Conservation (phyloP, 2,329 filamentous ascomycete genomes). For the Helotiales sp. region DNA sequence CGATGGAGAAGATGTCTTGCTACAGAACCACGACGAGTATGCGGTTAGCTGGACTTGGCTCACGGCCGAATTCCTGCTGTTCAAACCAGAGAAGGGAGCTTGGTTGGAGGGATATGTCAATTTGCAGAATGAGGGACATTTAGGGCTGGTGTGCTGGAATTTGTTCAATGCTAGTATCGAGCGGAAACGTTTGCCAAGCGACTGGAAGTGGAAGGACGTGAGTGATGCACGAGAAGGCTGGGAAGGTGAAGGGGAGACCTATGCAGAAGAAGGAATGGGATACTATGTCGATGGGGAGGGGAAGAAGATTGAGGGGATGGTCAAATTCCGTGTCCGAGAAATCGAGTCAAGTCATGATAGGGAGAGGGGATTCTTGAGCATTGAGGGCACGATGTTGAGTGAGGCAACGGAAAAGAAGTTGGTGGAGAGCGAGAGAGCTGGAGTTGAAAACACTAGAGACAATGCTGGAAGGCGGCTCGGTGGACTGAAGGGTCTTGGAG, state of each 20-base stretch:
- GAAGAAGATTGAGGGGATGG: constrained; percentile 69
- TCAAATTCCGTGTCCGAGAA: constrained; percentile 81
- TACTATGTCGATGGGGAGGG: constrained; percentile 79
- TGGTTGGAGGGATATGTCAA: constrained; percentile 83
- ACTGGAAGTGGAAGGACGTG: constrained; percentile 78
- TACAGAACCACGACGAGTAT: constrained; percentile 75
- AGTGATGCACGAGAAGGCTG: constrained; percentile 44
- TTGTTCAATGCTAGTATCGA: constrained; percentile 92
- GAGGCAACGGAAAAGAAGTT: constrained; percentile 68
- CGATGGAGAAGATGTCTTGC: constrained; percentile 54
- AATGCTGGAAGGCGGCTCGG: constrained; percentile 48
- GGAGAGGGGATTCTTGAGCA: constrained; percentile 78
- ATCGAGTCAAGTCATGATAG: constrained; percentile 80
- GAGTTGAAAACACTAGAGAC: constrained; percentile 44
- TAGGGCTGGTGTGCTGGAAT: constrained; percentile 88
- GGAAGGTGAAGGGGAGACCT: constrained; percentile 45
- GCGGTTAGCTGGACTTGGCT: constrained; percentile 87
- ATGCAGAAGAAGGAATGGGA: constrained; percentile 63
- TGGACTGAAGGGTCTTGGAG: constrained; percentile 39
- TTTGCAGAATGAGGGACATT: constrained; percentile 84
- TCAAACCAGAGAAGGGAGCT: constrained; percentile 74
- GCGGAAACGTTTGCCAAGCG: constrained; percentile 71
- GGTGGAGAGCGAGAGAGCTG: constrained; percentile 57
- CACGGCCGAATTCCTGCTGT: constrained; percentile 84
- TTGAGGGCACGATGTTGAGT: constrained; percentile 85